Percentiles rank a stretch among this genome's conserved stretches.
Evolutionary conservation across 2,329 filamentous ascomycete species (phyloP).

Genomic region (Sphaerulina vaccinii): DNA sequence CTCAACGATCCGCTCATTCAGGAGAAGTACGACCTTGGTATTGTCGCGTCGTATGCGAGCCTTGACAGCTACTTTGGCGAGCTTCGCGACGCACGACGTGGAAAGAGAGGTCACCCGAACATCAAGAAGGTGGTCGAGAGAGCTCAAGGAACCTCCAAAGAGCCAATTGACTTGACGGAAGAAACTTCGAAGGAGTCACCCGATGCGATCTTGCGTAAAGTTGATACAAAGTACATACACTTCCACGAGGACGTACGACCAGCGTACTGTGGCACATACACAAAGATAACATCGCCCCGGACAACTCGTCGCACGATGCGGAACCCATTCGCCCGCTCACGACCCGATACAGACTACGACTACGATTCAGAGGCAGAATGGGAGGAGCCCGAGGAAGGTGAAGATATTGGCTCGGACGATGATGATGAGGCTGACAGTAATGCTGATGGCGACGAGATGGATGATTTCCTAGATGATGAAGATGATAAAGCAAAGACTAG

Average conservation of each 20-base stretch:
- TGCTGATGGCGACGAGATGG: constrained; percentile 80
- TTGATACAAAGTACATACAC: constrained; percentile 64
- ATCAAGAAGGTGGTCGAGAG: constrained; percentile 42
- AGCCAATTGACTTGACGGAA: constrained; percentile 46
- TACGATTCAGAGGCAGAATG: constrained; percentile 86
- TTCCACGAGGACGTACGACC: constrained; percentile 64
- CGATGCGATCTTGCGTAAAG: constrained; percentile 31
- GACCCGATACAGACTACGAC: constrained; percentile 70
- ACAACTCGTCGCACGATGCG: constrained; percentile 50
- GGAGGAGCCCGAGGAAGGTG: constrained; percentile 69
- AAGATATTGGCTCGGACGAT: constrained; percentile 63
- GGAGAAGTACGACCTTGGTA: constrained; percentile 35
- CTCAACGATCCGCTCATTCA: constrained; percentile 31
- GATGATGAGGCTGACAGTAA: constrained; percentile 69
- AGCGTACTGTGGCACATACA: constrained; percentile 71
- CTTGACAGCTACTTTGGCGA: constrained; percentile 23
- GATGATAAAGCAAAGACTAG: constrained; percentile 62
- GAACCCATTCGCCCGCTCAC: constrained; percentile 55
- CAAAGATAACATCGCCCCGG: constrained; percentile 53
- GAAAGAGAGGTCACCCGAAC: constrained; percentile 19
- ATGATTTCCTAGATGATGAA: constrained; percentile 84
- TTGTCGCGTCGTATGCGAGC: constrained; percentile 24
- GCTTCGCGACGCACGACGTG: constrained; percentile 21
- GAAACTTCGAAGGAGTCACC: constrained; percentile 28
- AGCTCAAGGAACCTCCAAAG: constrained; percentile 43